Evolutionary conservation across 2,329 filamentous ascomycete species (phyloP).

Genomic region (Alternaria tenuissima): DNA sequence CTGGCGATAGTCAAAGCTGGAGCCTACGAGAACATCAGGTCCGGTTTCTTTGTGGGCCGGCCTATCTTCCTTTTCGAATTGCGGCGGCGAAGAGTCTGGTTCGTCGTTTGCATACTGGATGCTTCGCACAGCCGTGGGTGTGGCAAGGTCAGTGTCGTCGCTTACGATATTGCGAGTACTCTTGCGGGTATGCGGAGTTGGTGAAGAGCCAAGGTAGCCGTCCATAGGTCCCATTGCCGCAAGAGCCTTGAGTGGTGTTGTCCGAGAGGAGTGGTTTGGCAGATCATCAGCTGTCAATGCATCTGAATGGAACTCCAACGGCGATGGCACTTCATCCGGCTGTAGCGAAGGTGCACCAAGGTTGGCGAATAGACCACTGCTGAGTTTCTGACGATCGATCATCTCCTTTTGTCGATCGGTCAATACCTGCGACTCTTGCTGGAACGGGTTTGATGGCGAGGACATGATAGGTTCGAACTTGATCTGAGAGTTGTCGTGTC

Average conservation of each 20-base stretch:
- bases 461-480: conserved; percentile 75
- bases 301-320: conserved; percentile 42
- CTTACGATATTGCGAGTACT: conserved; percentile 35
- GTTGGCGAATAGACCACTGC: conserved; percentile 72
- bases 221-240: conserved; percentile 46
- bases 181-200: conserved; percentile 45
- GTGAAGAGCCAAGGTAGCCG: conserved; percentile 47
- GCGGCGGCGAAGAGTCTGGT: conserved; percentile 49
- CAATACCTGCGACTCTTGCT: conserved; percentile 73
- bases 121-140: conserved; percentile 39
- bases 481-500: conserved; percentile 85
- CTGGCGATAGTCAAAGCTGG: conserved; percentile 35
- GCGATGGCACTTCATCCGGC: conserved; percentile 30
- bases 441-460: conserved; percentile 58
- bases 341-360: conserved; percentile 52
- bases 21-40: conserved; percentile 18
- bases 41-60: background rate
- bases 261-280: conserved; percentile 27
- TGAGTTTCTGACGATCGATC: conserved; percentile 71
- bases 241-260: conserved; percentile 38
- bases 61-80: conserved; percentile 25
- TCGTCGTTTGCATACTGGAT: conserved; percentile 37
- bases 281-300: conserved; percentile 35
- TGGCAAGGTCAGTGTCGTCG: conserved; percentile 38
- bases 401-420: conserved; percentile 84